Conservation (phyloP, 2,329 filamentous ascomycete species). For the Emmonsiellopsis sp. region DNA sequence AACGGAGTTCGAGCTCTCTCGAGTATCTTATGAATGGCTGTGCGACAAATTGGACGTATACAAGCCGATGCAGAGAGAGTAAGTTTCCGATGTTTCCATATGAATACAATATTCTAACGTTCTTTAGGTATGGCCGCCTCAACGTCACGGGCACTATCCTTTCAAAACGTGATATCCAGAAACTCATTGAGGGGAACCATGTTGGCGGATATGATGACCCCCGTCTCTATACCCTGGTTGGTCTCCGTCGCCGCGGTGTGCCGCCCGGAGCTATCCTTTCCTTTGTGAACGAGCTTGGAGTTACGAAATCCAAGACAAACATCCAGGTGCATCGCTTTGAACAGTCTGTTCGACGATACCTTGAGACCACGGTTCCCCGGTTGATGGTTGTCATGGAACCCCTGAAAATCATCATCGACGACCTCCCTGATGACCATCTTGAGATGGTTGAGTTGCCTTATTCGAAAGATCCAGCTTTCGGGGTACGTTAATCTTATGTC, state of each 20-base stretch:
- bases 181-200: constrained; percentile 66
- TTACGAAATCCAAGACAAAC: constrained; percentile 70
- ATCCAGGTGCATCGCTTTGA: constrained; percentile 81
- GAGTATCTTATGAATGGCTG: constrained; percentile 86
- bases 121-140: constrained; percentile 51
- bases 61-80: constrained; percentile 84
- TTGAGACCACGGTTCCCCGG: constrained; percentile 79
- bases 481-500: constrained; percentile 17
- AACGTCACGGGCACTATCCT: constrained; percentile 79
- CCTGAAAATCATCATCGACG: constrained; percentile 67
- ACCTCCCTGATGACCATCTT: constrained; percentile 50
- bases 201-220: constrained; percentile 90
- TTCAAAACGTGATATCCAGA: constrained; percentile 74
- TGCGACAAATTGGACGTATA: constrained; percentile 75
- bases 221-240: constrained; percentile 78
- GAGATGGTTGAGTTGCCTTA: constrained; percentile 63
- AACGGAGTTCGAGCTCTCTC: constrained; percentile 76
- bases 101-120: constrained; percentile 6
- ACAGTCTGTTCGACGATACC: constrained; percentile 71
- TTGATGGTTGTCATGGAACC: constrained; percentile 87
- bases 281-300: constrained; percentile 85
- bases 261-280: constrained; percentile 81
- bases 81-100: background rate
- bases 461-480: constrained; percentile 60
- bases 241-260: constrained; percentile 71